Base-by-base conservation (phyloP, 371 early-diverging fungal species). In the Mucor saturninus region DNA sequence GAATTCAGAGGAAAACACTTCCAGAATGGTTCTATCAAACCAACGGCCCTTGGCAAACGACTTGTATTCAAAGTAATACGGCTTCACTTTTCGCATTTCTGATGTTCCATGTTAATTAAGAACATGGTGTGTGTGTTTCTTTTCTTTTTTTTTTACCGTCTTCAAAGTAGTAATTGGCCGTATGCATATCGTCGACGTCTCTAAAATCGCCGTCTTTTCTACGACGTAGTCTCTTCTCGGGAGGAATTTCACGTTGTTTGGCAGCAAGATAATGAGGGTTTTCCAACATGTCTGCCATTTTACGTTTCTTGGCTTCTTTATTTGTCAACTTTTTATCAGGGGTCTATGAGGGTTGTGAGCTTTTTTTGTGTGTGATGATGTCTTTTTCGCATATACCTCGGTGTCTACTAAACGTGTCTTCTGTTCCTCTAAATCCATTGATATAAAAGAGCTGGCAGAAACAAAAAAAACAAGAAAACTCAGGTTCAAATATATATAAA, bases 1-100 rank as follows among this genome's bases (percentile, higher is more conserved):
- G 68, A 98, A 98, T 77, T 98, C 98, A 2, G 75, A 83, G 57
- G 74, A 59, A 66, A 96, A 96, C 10, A 96, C 87, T 28, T 94
- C 90, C 11, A 89, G 72, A 21, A 98, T 54, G 7, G 77, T 73
- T n/a, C 87, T 79, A 10, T 86, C 87, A 7, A 93, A 65, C 98
- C 98, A 98, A 10, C 98, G 88, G 9, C 93, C 93, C 71, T 98
- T 98, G 26, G 94, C 94, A 69, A 88, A 90, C 0, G 95, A 90
- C 55, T 85, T 75, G 75, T 92, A 95, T 45, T 83, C 80, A 70
- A 84, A 95, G 73, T 82, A 90, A 68, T 96, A 96, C 4, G 97
- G 97, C 54, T 78, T 76, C 3, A 95, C 89, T 61, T 88, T 90
- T 54, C 94, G 86, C 37, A 95, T 67, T 8, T 87, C 92, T 87